Conservation (phyloP, 331 rosid genomes). For the Cucumis variabilis region DNA sequence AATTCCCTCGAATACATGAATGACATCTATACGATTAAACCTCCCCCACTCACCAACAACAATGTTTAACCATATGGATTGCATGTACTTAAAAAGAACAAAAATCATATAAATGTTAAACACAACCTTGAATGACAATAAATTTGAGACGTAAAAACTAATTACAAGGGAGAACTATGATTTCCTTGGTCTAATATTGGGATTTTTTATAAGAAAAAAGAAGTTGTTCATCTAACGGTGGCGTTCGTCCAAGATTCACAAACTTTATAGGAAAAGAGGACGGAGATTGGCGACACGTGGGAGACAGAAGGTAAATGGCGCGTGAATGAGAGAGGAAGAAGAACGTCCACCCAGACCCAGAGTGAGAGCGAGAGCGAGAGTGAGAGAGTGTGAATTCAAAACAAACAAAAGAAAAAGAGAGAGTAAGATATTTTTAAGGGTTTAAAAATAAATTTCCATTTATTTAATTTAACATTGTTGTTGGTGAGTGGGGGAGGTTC, state of each 20-base stretch:
- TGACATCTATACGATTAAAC: too few relatives aligned
- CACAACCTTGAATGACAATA: not conserved
- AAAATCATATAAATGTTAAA: too few relatives aligned
- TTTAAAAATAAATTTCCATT: not conserved
- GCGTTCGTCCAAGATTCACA: not conserved
- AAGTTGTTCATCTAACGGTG: conserved; percentile 8
- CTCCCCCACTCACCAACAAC: too few relatives aligned
- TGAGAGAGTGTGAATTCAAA: not conserved
- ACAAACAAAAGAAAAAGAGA: not conserved
- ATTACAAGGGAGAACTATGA: not conserved
- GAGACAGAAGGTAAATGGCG: not conserved
- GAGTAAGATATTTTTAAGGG: not conserved
- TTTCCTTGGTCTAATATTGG: not conserved
- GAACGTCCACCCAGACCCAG: not conserved
- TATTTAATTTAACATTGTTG: too few relatives aligned
- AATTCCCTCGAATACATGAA: too few relatives aligned
- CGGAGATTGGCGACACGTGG: not conserved
- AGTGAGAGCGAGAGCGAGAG: not conserved
- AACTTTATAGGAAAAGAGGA: not conserved
- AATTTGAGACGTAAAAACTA: not conserved
- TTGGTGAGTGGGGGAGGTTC: conserved; percentile 20
- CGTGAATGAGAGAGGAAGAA: not conserved
- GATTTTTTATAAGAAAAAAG: not conserved
- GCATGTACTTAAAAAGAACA: too few relatives aligned
- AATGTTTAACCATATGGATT: too few relatives aligned